Percentiles rank a stretch among this genome's conserved stretches.
phyloP scores from a whole-genome alignment of 768 basidiomycete genomes.

The Xerocomellus intermedius region DNA sequence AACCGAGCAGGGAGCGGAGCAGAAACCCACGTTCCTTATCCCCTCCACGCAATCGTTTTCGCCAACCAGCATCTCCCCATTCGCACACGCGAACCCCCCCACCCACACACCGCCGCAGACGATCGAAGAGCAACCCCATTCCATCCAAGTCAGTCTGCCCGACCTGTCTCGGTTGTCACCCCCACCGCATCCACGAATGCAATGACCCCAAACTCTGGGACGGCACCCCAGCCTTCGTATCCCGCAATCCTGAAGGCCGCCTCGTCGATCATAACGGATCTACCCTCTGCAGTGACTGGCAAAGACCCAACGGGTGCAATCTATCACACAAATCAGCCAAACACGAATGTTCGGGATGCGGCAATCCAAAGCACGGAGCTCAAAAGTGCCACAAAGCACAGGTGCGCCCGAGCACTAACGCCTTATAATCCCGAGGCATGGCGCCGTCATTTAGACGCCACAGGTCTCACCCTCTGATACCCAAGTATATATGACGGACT shows the following conservation, averaged over 20 bases:
- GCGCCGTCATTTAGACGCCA: not conserved
- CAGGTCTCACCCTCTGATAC: not conserved
- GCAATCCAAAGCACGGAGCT: not conserved
- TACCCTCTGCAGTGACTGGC: not conserved
- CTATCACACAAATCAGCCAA: not conserved
- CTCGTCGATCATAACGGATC: not conserved
- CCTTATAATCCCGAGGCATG: not conserved
- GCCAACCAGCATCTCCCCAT: not conserved
- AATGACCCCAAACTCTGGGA: not conserved
- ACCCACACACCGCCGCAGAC: not conserved
- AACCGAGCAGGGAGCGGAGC: too few relatives aligned
- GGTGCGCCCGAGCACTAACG: not conserved
- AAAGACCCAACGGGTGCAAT: not conserved
- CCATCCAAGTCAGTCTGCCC: not conserved
- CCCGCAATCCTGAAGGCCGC: not conserved
- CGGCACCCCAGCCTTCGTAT: not conserved
- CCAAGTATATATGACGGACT: not conserved
- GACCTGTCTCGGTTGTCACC: not conserved
- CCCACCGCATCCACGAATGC: not conserved
- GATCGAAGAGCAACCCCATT: not conserved
- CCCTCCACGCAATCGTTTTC: not conserved
- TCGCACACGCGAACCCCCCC: not conserved
- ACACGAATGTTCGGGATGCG: too few relatives aligned
- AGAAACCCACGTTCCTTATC: not conserved
- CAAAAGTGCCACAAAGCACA: not conserved